Conservation (phyloP, 768 basidiomycete species). For the Boletus reticuloceps region DNA sequence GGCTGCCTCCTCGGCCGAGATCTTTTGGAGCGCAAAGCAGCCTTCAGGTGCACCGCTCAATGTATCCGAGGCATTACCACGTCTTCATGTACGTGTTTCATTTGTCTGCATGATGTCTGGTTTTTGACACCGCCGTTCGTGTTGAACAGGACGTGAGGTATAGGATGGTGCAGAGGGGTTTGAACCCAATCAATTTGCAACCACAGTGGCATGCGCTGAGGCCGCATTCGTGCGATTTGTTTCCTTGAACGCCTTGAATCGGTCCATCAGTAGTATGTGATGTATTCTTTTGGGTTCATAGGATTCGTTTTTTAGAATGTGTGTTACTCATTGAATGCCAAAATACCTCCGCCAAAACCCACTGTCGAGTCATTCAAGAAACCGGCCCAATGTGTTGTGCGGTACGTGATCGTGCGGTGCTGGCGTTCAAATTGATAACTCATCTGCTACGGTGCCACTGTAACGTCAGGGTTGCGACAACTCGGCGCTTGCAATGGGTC, state of each 20-base stretch:
- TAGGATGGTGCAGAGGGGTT: slow-evolving; percentile 47
- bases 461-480: too few relatives aligned
- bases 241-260: background rate
- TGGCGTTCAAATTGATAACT: too few relatives aligned
- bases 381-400: too few relatives aligned
- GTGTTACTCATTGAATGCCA: too few relatives aligned
- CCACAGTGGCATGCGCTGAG: slow-evolving; percentile 57
- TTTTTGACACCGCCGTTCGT: background rate
- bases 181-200: slow-evolving; percentile 48
- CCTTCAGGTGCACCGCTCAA: slow-evolving; percentile 35
- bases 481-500: too few relatives aligned
- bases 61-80: slow-evolving; percentile 41
- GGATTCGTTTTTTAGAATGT: too few relatives aligned
- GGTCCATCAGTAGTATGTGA: background rate
- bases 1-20: slow-evolving; percentile 45
- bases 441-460: too few relatives aligned
- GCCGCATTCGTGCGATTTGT: slow-evolving; percentile 43
- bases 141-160: slow-evolving; percentile 40
- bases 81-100: slow-evolving; percentile 37
- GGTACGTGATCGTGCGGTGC: too few relatives aligned
- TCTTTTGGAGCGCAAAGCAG: slow-evolving; percentile 50
- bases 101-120: background rate
- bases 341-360: too few relatives aligned
- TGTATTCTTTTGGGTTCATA: too few relatives aligned
- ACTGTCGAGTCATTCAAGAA: too few relatives aligned